A percentile compares a stretch with the other conserved stretches of the same genome.
Conservation (phyloP, 345 rosid species). For the Populus simonii region DNA sequence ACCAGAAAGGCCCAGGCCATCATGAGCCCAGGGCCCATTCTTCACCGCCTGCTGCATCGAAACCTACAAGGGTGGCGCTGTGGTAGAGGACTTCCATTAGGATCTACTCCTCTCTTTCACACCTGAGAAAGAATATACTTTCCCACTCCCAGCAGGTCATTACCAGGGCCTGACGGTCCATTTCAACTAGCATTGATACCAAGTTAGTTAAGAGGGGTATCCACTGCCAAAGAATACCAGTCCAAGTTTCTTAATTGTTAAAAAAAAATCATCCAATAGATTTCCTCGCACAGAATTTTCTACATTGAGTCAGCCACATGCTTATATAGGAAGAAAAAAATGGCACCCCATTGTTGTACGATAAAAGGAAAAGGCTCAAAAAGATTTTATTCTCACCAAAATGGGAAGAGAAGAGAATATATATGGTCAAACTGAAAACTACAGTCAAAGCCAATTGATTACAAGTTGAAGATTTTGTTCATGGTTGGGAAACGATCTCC, state of each 20-base stretch:
- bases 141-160: too few species aligned
- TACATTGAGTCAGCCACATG: neutral
- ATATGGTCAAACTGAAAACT: neutral
- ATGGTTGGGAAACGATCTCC: neutral
- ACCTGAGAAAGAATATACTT: too few species aligned
- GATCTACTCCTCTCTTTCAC: too few species aligned
- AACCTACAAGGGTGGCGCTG: too few species aligned
- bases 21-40: too few species aligned
- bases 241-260: too few species aligned
- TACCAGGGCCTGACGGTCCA: too few species aligned
- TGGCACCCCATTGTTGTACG: neutral
- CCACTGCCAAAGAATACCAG: too few species aligned
- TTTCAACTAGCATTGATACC: too few species aligned
- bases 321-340: neutral
- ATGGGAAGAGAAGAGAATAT: neutral
- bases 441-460: neutral
- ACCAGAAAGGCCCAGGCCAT: neutral
- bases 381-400: neutral
- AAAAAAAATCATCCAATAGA: neutral
- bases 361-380: neutral
- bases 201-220: too few species aligned
- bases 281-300: neutral
- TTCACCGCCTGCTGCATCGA: neutral
- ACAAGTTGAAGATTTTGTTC: constrained; percentile 2
- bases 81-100: too few species aligned